Evolutionary conservation across 2,329 filamentous ascomycete species (phyloP).

Genomic region (Microdochium paspali): DNA sequence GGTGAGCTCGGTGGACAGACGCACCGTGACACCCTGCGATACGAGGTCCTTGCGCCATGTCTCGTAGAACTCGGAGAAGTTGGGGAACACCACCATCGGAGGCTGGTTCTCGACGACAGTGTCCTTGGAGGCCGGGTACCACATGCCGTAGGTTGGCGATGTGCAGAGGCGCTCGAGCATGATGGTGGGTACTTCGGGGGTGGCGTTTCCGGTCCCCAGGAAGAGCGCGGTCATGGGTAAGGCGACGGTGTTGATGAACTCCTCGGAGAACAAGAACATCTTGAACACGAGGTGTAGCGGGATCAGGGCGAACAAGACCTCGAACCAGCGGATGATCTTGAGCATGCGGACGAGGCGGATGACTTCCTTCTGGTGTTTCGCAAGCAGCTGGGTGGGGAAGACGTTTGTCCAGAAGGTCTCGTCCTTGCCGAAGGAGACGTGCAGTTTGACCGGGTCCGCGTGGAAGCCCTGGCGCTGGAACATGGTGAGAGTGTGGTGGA

Average conservation of each 20-base stretch:
- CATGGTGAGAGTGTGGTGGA: conserved; percentile 50
- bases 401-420: conserved; percentile 48
- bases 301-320: conserved; percentile 42
- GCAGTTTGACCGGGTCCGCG: conserved; percentile 44
- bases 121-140: conserved; percentile 32
- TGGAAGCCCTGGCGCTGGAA: conserved; percentile 44
- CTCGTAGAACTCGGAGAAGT: conserved; percentile 44
- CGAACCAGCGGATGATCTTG: conserved; percentile 40
- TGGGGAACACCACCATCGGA: conserved; percentile 51
- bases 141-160: conserved; percentile 46
- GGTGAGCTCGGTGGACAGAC: conserved; percentile 43
- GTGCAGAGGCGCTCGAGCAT: conserved; percentile 24
- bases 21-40: conserved; percentile 37
- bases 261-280: conserved; percentile 20
- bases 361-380: conserved; percentile 39
- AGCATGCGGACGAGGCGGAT: conserved; percentile 36
- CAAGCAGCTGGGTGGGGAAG: conserved; percentile 40
- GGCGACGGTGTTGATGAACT: conserved; percentile 18
- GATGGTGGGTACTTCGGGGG: conserved; percentile 20
- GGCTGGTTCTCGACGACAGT: conserved; percentile 32
- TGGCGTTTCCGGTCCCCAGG: conserved; percentile 21
- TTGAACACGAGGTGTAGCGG: conserved; percentile 24
- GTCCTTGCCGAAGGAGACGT: conserved; percentile 46
- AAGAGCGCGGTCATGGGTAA: conserved; percentile 27
- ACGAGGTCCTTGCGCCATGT: conserved; percentile 40